A percentile compares a stretch with the other conserved stretches of the same genome.
These are phyloP conservation scores for Staphylotrichum tortipilum DNA, from an alignment of 495 filamentous ascomycete species.

Conservation along the genomic window DNA sequence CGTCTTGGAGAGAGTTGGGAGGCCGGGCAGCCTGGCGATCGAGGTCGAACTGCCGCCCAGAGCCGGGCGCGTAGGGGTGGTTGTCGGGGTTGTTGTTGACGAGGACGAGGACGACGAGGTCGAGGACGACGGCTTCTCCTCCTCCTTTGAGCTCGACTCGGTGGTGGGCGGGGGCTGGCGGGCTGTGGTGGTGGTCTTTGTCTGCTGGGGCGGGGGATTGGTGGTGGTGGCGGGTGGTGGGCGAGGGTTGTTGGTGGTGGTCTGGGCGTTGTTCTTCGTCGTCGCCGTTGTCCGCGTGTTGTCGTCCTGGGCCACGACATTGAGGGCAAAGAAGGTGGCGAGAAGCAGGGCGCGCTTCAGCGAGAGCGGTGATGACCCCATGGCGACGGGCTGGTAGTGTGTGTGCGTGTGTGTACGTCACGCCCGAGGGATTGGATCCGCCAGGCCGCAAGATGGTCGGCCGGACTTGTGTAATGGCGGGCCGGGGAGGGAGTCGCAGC, in stretches of 20 bases:
- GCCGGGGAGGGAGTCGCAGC: not conserved
- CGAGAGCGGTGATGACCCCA: constrained; percentile 23
- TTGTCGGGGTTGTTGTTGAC: too few relatives aligned
- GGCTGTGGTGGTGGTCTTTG: not conserved
- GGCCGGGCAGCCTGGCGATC: too few relatives aligned
- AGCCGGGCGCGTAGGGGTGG: not conserved
- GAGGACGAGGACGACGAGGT: not conserved
- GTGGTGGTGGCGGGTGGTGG: not conserved
- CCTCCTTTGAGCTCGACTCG: not conserved
- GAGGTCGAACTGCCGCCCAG: not conserved
- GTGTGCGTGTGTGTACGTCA: too few relatives aligned
- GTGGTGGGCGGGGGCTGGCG: not conserved
- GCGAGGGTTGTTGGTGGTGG: not conserved
- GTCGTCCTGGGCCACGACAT: constrained; percentile 26
- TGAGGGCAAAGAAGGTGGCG: constrained; percentile 23
- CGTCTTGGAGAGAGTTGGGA: constrained; percentile 43
- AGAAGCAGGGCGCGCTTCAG: constrained; percentile 30
- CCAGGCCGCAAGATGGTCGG: not conserved
- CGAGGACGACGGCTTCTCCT: not conserved
- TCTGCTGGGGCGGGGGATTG: not conserved
- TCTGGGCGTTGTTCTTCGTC: constrained; percentile 3
- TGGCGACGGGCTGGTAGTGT: constrained; percentile 7
- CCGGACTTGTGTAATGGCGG: not conserved
- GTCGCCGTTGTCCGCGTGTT: constrained; percentile 2
- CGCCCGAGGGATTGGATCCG: not conserved